Conservation (phyloP, 108 stramenopile genomes). For the Skeletonema marinoi region DNA sequence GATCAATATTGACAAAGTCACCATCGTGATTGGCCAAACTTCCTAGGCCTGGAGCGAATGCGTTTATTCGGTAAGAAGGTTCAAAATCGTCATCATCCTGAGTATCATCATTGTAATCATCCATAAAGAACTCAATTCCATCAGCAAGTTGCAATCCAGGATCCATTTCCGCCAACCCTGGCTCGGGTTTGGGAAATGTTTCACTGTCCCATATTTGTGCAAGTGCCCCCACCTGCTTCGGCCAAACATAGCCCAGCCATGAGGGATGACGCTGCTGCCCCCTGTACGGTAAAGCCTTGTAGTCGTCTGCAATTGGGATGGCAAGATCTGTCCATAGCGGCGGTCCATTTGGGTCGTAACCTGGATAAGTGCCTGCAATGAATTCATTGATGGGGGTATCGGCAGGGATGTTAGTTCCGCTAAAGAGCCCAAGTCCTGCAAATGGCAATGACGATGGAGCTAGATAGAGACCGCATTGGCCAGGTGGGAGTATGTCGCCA, state of each 20-base stretch:
- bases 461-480: constrained; percentile 42
- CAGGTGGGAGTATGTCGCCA: constrained; percentile 1
- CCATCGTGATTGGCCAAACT: constrained; percentile 45
- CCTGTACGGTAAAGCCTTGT: constrained; percentile 54
- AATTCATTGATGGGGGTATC: constrained; percentile 11
- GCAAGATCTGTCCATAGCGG: constrained; percentile 48
- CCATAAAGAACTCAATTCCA: constrained; percentile 34
- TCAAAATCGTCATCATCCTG: neutral
- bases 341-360: neutral
- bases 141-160: constrained; percentile 27
- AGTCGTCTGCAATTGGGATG: constrained; percentile 53
- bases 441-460: constrained; percentile 46
- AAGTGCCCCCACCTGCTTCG: constrained; percentile 10
- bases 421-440: constrained; percentile 41
- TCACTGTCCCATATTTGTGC: constrained; percentile 1
- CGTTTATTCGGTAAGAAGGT: constrained; percentile 20
- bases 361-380: constrained; percentile 27
- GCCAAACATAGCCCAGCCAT: constrained; percentile 58
- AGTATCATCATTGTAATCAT: constrained; percentile 10
- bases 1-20: constrained; percentile 38
- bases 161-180: constrained; percentile 17
- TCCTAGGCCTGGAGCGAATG: constrained; percentile 46
- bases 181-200: constrained; percentile 16
- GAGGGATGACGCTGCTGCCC: constrained; percentile 51
- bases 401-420: constrained; percentile 27